Conservation (phyloP, 1,284 basidiomycete genomes). For the Wallemia ichthyophaga region DNA sequence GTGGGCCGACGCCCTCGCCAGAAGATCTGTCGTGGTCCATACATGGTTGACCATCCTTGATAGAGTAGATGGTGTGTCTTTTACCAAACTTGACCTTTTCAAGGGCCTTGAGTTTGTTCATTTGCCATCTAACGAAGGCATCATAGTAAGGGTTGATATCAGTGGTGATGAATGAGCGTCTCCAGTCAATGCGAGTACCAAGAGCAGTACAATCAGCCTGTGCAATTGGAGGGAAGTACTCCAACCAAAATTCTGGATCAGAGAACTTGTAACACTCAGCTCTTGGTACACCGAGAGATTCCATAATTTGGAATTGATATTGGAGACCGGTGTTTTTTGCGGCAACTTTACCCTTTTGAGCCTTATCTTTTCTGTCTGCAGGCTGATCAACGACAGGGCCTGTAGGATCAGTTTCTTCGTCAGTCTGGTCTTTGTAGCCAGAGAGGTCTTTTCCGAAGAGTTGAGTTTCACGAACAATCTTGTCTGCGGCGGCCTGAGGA, state of each 20-base stretch:
- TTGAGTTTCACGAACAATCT: constrained; percentile 89
- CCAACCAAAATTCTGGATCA: constrained; percentile 70
- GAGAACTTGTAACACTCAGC: constrained; percentile 85
- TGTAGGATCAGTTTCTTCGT: constrained; percentile 15
- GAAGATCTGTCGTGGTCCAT: constrained; percentile 98
- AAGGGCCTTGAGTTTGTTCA: constrained; percentile 62
- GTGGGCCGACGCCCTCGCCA: constrained; percentile 80
- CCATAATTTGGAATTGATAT: constrained; percentile 99
- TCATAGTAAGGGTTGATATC: constrained; percentile 94
- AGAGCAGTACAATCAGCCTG: constrained; percentile 55
- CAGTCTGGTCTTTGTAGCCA: constrained; percentile 25
- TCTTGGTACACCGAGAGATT: constrained; percentile 62
- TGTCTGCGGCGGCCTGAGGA: constrained; percentile 63
- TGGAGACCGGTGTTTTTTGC: constrained; percentile 78
- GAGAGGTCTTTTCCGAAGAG: constrained; percentile 79
- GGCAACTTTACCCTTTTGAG: constrained; percentile 80
- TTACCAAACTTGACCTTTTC: constrained; percentile 93
- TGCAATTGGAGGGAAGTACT: constrained; percentile 88
- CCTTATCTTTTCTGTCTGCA: constrained; percentile 31
- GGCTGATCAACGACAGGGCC: constrained; percentile 12
- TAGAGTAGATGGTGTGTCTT: constrained; percentile 93
- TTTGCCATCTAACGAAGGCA: constrained; percentile 90
- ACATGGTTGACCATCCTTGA: constrained; percentile 97
- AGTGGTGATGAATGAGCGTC: constrained; percentile 78
- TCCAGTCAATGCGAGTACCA: constrained; percentile 91